Evolutionary conservation across 1,284 basidiomycete species (phyloP).

Genomic region (Cryptococcus sp.): DNA sequence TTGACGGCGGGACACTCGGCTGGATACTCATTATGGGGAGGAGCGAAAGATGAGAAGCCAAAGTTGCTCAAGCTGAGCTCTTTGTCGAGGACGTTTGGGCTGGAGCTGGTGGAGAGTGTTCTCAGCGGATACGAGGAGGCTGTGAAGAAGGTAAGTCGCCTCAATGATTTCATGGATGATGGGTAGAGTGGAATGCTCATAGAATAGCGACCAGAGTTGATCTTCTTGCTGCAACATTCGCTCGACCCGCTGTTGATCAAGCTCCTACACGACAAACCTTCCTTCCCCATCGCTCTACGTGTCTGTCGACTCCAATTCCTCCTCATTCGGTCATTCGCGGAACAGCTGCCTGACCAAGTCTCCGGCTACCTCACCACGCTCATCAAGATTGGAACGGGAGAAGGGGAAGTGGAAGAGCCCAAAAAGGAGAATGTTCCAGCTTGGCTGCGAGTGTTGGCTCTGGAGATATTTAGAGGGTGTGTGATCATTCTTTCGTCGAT

Average conservation of each 20-base stretch:
- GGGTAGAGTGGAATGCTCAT: no score
- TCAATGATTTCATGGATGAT: no score
- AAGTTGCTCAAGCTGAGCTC: conserved; percentile 76
- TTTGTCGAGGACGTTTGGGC: conserved; percentile 85
- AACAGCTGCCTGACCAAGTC: conserved; percentile 69
- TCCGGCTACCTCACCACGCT: conserved; percentile 79
- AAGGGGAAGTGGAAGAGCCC: conserved; percentile 44
- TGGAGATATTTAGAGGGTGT: conserved; percentile 84
- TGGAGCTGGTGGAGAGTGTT: conserved; percentile 95
- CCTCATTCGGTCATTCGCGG: conserved; percentile 83
- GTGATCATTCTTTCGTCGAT: conserved; percentile 11
- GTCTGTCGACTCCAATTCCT: conserved; percentile 89
- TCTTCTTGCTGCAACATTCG: conserved; percentile 77
- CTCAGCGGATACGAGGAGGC: conserved; percentile 87
- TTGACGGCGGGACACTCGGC: conserved; percentile 54
- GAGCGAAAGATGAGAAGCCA: conserved; percentile 58
- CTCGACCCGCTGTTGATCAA: conserved; percentile 86
- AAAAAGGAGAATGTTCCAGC: conserved; percentile 49
- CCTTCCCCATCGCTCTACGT: conserved; percentile 83
- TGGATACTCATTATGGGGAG: conserved; percentile 28
- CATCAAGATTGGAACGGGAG: conserved; percentile 70
- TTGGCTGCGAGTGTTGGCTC: conserved; percentile 84
- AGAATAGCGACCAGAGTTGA: conserved; percentile 67
- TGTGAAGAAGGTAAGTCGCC: conserved; percentile 64
- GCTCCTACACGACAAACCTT: conserved; percentile 70